Conservation (phyloP, 2,329 filamentous ascomycete species). For the Sclerotinia glacialis region DNA sequence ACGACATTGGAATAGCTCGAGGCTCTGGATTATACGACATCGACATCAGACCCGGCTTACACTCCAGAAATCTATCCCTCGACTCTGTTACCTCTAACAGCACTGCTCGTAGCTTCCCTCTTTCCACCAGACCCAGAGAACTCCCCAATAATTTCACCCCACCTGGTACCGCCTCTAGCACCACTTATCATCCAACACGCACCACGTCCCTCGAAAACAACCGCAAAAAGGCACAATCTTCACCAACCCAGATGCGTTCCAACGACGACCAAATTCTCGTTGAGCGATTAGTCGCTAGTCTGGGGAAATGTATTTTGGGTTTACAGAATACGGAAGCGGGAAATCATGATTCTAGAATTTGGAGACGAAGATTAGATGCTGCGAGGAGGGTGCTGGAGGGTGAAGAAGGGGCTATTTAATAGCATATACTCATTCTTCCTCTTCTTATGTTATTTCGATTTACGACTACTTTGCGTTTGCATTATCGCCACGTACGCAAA, state of each 20-base stretch:
- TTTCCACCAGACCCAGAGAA: slow-evolving; percentile 52
- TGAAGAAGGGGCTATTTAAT: slow-evolving; percentile 47
- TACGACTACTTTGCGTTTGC: not conserved
- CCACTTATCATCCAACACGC: slow-evolving; percentile 4
- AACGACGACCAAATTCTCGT: slow-evolving; percentile 59
- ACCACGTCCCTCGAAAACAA: slow-evolving; percentile 24
- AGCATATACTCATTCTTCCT: not conserved
- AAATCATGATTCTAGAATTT: slow-evolving; percentile 59
- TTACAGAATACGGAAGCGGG: slow-evolving; percentile 54
- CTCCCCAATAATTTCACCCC: slow-evolving; percentile 21
- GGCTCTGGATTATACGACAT: slow-evolving; percentile 27
- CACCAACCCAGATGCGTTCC: slow-evolving; percentile 38
- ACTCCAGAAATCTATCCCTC: slow-evolving; percentile 42
- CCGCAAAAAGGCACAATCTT: slow-evolving; percentile 27
- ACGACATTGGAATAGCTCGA: slow-evolving; percentile 24
- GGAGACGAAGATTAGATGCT: slow-evolving; percentile 70
- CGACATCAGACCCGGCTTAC: slow-evolving; percentile 52
- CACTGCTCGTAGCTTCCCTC: slow-evolving; percentile 60
- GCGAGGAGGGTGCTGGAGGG: slow-evolving; percentile 73
- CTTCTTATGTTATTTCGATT: not conserved
- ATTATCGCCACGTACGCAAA: not conserved
- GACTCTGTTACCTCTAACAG: slow-evolving; percentile 46
- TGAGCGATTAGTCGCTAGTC: slow-evolving; percentile 56
- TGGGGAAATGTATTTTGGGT: slow-evolving; percentile 59
- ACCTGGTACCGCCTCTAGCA: slow-evolving; percentile 8